These are phyloP conservation scores for Camellia japonica DNA, from an alignment of 148 eudicot genomes.

Conservation along the genomic window DNA sequence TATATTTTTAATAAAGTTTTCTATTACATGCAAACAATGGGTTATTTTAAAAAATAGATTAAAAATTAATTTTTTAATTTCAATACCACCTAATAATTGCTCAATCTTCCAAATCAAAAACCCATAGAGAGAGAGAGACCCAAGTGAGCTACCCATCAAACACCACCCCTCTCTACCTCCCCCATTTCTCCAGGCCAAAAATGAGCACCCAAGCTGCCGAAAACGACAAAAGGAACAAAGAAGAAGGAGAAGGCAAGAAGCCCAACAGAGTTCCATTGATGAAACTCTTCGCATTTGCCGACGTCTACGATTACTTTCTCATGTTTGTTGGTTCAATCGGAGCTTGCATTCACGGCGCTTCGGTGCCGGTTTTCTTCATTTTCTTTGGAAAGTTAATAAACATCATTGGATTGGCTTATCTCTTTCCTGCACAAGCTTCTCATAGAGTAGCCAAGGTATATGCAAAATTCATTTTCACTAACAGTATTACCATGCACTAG, in stretches of 20 bases:
- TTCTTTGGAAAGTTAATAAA: conserved; percentile 87
- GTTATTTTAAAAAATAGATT: no score
- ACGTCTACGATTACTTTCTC: conserved; percentile 60
- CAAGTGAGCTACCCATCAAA: background rate
- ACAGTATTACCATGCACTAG: no score
- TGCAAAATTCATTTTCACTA: background rate
- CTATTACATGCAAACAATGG: no score
- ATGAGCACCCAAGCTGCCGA: conserved; percentile 1
- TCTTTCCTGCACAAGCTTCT: conserved; percentile 81
- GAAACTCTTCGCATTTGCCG: conserved; percentile 64
- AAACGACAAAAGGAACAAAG: background rate
- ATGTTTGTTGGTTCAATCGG: conserved; percentile 80
- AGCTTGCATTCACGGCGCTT: conserved; percentile 77
- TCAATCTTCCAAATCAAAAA: no score
- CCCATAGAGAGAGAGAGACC: background rate
- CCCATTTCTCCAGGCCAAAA: background rate
- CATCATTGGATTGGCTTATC: conserved; percentile 79
- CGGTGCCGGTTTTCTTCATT: conserved; percentile 92
- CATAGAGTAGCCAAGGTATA: conserved; percentile 78
- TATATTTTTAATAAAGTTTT: no score
- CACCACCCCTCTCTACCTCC: background rate
- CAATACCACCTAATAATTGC: no score
- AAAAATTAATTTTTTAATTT: no score
- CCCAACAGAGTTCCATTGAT: background rate
- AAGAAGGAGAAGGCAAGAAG: conserved; percentile 9